Base-by-base conservation (phyloP, 1,284 basidiomycete genomes). In the Pseudozyma tsukubaensis region DNA sequence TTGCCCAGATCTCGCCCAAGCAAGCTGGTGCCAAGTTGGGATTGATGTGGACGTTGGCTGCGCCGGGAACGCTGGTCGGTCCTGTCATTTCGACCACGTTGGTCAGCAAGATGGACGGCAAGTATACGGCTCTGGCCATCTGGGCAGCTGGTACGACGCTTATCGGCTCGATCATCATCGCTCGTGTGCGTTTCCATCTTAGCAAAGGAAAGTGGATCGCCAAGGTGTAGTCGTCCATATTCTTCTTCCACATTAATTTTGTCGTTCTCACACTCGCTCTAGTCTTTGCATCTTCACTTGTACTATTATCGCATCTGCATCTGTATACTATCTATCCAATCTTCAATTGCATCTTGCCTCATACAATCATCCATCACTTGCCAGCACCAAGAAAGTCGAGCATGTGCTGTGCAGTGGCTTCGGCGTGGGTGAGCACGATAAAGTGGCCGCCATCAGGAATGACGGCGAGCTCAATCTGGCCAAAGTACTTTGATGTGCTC, bases 401-500 rank as follows among this genome's bases (percentile, higher is more conserved):
- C 64, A 72, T 72, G 45, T 65, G 64, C 39, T 68, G 59, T 18
- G 55, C 63, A 2, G 70, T 70, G 11, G 59, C 59, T 14, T 76
- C 73, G 9, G 69, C n/a, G 21, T 76, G 73, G 10, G 68, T 72
- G 4, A 72, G 52, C 0, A 72, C 54, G 42, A 71, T 67, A 29
- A 67, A 65, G 39, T 76, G 73, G 0, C 69, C 69, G 2, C 47
- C 69, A 12, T 50, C 58, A 1, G 62, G 63, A 18, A 76, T 72
- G 18, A 76, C 64, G 19, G 64, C 58, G 5, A 76, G 49, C 34
- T 76, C 70, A 18, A 76, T 56, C 48, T 68, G 53, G 16, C 73
- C 73, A 70, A 76, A 76, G 63, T 72, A 76, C 55, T 76, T 72
- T 11, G 54, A 57, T 11, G 69, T 72, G 44, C 40, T 55, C 52